These are phyloP conservation scores for Moniliella sp. DNA, from an alignment of 1,284 basidiomycete species.

Conservation along the genomic window DNA sequence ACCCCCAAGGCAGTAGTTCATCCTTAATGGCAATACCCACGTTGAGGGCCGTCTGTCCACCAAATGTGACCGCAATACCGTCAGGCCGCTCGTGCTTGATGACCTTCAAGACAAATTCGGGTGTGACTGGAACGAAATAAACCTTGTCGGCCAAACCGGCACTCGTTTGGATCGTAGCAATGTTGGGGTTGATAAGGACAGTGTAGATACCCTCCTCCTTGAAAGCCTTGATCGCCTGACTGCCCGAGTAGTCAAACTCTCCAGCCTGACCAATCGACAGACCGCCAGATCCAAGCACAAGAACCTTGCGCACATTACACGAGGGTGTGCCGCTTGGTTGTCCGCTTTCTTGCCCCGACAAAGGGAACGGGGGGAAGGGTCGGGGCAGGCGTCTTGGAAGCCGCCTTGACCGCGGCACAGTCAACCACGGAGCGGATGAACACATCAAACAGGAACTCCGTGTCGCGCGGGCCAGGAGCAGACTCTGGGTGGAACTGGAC, in stretches of 20 bases:
- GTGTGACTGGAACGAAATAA: conserved; percentile 92
- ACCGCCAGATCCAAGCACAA: conserved; percentile 92
- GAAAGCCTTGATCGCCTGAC: conserved; percentile 93
- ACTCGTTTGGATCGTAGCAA: conserved; percentile 95
- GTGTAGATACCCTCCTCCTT: conserved; percentile 98
- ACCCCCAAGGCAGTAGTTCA: conserved; percentile 63
- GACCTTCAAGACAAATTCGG: conserved; percentile 90
- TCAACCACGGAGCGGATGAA: conserved; percentile 73
- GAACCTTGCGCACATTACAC: conserved; percentile 67
- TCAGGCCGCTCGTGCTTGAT: conserved; percentile 96
- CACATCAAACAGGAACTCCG: conserved; percentile 93
- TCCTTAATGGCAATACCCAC: conserved; percentile 94
- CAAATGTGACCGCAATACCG: conserved; percentile 94
- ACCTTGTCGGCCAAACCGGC: conserved; percentile 95
- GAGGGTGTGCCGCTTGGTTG: conserved; percentile 55
- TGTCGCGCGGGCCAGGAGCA: conserved; percentile 90
- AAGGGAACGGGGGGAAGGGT: conserved; percentile 47
- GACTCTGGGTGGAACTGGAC: conserved; percentile 99
- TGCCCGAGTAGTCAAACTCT: conserved; percentile 97
- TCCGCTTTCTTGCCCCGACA: conserved; percentile 70
- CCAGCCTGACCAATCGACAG: conserved; percentile 93
- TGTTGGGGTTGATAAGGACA: conserved; percentile 87
- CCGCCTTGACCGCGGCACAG: conserved; percentile 48
- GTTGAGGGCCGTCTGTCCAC: conserved; percentile 87
- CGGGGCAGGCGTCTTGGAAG: conserved; percentile 1